Base-by-base conservation (phyloP, 768 basidiomycete genomes). In the Lentinula aciculospora region DNA sequence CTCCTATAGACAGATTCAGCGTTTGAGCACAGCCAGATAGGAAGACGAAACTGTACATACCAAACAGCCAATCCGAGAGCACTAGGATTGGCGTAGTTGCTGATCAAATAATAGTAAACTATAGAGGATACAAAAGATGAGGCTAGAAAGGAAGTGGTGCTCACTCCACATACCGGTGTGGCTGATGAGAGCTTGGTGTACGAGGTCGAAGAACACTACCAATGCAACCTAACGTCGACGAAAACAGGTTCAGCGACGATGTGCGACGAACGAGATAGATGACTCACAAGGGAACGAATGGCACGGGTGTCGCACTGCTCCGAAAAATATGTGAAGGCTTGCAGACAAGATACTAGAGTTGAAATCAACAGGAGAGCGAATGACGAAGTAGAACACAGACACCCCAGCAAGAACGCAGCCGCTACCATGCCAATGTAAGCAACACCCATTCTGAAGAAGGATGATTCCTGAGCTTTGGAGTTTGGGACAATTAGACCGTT, bases 281-380 rank as follows among this genome's bases (percentile, higher is more conserved):
- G n/a, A 61, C 72, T 44, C 61, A 76, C 77, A 36, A 81, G 64
- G 8, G 66, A 44, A 60, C 76, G 81, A 47, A 80, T 62, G 51
- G 72, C 67, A 70, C 71, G 74, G 13, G 62, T 64, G 54, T 83
- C 81, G 23, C 69, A 69, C 10, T 68, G 70, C 61, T 78, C 69
- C 10, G 63, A 68, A 56, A 68, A 81, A 60, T 83, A 83, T 57
- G 73, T 74, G 68, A 74, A 77, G 0, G 75, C 75, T 62, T 83
- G 81, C 9, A 80, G 61, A 12, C 72, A 68, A 7, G 74, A 74
- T 8, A 81, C 58, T 59, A 27, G 13, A 29, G 21, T 7, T 25
- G 17, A 23, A 12, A 21, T 31, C 36, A n/a, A 19, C 23, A 17
- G 13, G 0, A 17, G 15, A 45, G 12, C 12, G 8, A 21, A 36